Evolutionary conservation across 768 basidiomycete species (phyloP).

Genomic region (Multifurca ochricompacta): DNA sequence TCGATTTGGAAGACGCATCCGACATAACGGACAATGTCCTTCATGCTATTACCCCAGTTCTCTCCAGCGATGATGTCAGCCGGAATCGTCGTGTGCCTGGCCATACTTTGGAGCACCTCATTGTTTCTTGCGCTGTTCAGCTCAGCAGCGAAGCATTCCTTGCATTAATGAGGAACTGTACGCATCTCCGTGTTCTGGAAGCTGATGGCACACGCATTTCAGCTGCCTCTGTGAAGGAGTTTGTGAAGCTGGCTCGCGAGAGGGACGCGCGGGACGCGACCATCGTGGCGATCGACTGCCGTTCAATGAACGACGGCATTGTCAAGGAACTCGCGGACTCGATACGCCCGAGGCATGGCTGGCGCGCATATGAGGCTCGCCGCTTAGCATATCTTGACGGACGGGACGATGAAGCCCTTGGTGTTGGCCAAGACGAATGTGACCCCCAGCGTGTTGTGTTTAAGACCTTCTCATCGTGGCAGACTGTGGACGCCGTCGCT

Average conservation of each 20-base stretch:
- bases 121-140: slow-evolving; percentile 57
- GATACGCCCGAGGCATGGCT: slow-evolving; percentile 65
- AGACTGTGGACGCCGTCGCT: slow-evolving; percentile 73
- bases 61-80: slow-evolving; percentile 14
- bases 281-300: slow-evolving; percentile 70
- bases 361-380: slow-evolving; percentile 66
- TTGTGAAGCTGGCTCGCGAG: slow-evolving; percentile 47
- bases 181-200: slow-evolving; percentile 58
- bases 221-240: slow-evolving; percentile 52
- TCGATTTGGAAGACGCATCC: slow-evolving; percentile 82
- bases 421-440: slow-evolving; percentile 74
- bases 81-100: slow-evolving; percentile 32
- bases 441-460: slow-evolving; percentile 64
- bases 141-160: slow-evolving; percentile 59
- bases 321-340: slow-evolving; percentile 51
- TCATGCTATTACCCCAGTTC: slow-evolving; percentile 47
- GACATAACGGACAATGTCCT: slow-evolving; percentile 71
- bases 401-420: slow-evolving; percentile 58
- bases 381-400: slow-evolving; percentile 64
- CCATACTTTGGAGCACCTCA: slow-evolving; percentile 62
- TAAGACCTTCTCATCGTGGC: slow-evolving; percentile 83
- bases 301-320: slow-evolving; percentile 51
- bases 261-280: slow-evolving; percentile 44
- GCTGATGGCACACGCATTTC: slow-evolving; percentile 75
- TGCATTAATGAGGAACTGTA: slow-evolving; percentile 55